Evolutionary conservation across 2,329 filamentous ascomycete species (phyloP), one percentile per base, ranked within the genome.

Genomic region (Apiospora saccharicola): DNA sequence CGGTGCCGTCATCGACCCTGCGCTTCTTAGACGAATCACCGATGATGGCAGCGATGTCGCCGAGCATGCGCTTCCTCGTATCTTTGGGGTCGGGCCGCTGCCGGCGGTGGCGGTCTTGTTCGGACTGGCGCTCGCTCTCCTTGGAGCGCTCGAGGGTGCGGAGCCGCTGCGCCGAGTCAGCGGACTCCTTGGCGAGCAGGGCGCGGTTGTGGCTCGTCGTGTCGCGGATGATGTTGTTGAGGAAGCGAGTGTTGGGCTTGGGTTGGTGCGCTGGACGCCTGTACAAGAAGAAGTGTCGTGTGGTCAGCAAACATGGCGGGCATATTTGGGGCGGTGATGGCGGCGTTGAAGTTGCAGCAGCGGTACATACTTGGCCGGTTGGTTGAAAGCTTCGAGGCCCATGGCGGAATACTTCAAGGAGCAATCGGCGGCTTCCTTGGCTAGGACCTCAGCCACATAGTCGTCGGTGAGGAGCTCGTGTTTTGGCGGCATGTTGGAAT

Each of bases 181-280:
- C 90, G 37, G 92, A 91, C 81, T 98, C 96, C 79, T 92, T 97
- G 0, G 93, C 94, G 24, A 94, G 89, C 43, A 98, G 86, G 0
- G 94, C 93, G 34, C 93, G 91, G 87, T 99, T 99, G 83, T 99
- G 96, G 71, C 83, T 92, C 77, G 97, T 93, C 12, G 94, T 97
- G 76, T 96, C 93, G 75, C 92, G 93, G 74, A 99, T 94, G 72
- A 98, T 93, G 78, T 96, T 93, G 72, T 91, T 91, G 57, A 99
- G 85, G 80, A 98, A 98, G 46, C 93, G 90, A 0, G 94, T 98
- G 78, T 99, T 98, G 3, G 96, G 95, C 80, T 96, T 98, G 0
- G 94, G 94, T 75, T 91, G 90, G 76, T 89, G 89, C 67, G 88
- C 83, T 14, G 80, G 80, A 72, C 91, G 89, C 78, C 90, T 94